Conservation (phyloP, 805 yeast genomes). For the Candida khao-thaluensis region DNA sequence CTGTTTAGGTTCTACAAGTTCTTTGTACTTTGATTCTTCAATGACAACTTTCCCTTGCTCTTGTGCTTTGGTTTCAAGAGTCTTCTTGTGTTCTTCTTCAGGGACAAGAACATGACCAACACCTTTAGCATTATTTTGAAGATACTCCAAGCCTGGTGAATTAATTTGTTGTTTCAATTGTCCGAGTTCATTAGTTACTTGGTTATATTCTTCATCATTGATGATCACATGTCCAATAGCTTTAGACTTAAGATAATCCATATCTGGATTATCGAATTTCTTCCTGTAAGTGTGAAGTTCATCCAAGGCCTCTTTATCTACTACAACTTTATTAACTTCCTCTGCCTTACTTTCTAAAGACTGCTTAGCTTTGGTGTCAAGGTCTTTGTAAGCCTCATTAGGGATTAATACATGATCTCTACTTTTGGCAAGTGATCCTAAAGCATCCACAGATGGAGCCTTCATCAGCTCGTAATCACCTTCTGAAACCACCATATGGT, state of each 20-base stretch:
- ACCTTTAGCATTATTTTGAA: slow-evolving; percentile 23
- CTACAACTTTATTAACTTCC: neutral
- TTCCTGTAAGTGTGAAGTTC: neutral
- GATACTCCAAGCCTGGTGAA: slow-evolving; percentile 27
- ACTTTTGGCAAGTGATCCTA: neutral
- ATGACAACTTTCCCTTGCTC: slow-evolving; percentile 6
- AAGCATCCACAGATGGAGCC: neutral
- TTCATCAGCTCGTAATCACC: neutral
- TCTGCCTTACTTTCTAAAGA: neutral
- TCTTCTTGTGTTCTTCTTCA: slow-evolving; percentile 3
- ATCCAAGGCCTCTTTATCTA: neutral
- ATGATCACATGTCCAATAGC: slow-evolving; percentile 3
- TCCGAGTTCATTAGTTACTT: neutral
- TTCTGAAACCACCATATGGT: slow-evolving; percentile 12
- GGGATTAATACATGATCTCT: slow-evolving; percentile 9
- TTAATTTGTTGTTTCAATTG: neutral
- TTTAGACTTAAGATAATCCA: slow-evolving; percentile 5
- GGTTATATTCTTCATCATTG: neutral
- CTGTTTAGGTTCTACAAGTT: slow-evolving; percentile 10
- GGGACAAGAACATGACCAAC: neutral
- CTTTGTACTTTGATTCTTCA: slow-evolving; percentile 9
- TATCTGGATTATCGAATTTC: neutral
- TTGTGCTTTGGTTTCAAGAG: slow-evolving; percentile 11
- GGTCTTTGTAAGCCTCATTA: slow-evolving; percentile 20
- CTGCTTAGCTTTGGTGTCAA: slow-evolving; percentile 13